Conservation (phyloP, 768 basidiomycete genomes). For the Auricularia heimuer region DNA sequence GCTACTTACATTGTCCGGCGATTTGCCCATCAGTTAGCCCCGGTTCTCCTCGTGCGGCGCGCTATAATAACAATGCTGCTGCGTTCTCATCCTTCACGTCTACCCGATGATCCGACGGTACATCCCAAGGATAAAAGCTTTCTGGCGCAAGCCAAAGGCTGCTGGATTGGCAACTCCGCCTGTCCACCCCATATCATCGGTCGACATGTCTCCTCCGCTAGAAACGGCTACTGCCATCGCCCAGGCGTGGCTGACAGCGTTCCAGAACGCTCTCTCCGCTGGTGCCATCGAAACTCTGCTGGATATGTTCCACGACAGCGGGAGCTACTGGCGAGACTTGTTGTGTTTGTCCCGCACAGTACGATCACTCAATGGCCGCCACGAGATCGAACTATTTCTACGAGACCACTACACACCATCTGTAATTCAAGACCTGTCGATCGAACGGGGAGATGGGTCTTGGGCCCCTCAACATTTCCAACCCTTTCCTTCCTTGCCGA, state of each 20-base stretch:
- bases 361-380: constrained; percentile 26
- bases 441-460: constrained; percentile 14
- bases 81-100: neutral
- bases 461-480: constrained; percentile 7
- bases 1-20: too few relatives aligned
- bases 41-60: too few relatives aligned
- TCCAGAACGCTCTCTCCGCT: neutral
- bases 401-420: constrained; percentile 8
- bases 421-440: neutral
- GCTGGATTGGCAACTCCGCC: too few relatives aligned
- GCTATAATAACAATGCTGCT: too few relatives aligned
- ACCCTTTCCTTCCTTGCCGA: constrained; percentile 11
- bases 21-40: too few relatives aligned
- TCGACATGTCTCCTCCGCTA: neutral
- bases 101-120: neutral
- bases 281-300: neutral
- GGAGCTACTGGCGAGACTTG: constrained; percentile 22
- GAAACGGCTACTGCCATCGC: neutral
- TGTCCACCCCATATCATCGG: neutral
- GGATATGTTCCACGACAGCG: neutral
- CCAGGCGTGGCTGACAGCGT: neutral
- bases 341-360: constrained; percentile 35
- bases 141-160: too few relatives aligned
- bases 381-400: constrained; percentile 27
- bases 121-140: neutral